phyloP scores from a whole-genome alignment of 257 asterid species.

The Orobanche coerulescens region DNA sequence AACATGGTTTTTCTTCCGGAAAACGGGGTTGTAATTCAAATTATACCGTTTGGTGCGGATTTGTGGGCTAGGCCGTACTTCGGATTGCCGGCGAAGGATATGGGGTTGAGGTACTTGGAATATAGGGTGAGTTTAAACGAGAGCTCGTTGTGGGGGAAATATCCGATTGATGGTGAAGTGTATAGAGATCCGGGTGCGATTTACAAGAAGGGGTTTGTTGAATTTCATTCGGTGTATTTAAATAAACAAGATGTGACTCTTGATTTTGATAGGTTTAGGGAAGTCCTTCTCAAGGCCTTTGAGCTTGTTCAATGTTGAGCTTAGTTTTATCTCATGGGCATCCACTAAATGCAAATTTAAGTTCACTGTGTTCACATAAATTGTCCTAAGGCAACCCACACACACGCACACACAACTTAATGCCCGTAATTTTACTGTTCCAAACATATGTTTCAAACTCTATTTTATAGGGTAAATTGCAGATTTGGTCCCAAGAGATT shows the following conservation, averaged over 20 bases:
- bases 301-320: conserved; percentile 3
- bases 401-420: too few species aligned
- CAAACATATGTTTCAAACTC: too few species aligned
- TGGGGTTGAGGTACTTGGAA: conserved; percentile 42
- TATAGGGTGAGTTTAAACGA: conserved; percentile 39
- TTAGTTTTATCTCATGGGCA: too few species aligned
- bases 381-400: too few species aligned
- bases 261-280: conserved; percentile 3
- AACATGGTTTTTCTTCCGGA: conserved; percentile 63
- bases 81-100: conserved; percentile 29
- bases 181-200: not conserved
- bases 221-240: conserved; percentile 14
- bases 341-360: too few species aligned
- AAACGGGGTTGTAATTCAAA: conserved; percentile 42
- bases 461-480: too few species aligned
- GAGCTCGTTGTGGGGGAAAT: conserved; percentile 30
- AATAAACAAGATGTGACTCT: conserved; percentile 13
- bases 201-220: not conserved
- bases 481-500: too few species aligned
- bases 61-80: conserved; percentile 27
- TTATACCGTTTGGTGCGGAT: conserved; percentile 40
- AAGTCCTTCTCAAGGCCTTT: conserved; percentile 1
- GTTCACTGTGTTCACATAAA: too few species aligned
- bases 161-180: not conserved
- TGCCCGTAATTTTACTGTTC: too few species aligned